Evolutionary conservation across 1,284 basidiomycete genomes (phyloP).

Genomic region (Leccinum subrobustum): DNA sequence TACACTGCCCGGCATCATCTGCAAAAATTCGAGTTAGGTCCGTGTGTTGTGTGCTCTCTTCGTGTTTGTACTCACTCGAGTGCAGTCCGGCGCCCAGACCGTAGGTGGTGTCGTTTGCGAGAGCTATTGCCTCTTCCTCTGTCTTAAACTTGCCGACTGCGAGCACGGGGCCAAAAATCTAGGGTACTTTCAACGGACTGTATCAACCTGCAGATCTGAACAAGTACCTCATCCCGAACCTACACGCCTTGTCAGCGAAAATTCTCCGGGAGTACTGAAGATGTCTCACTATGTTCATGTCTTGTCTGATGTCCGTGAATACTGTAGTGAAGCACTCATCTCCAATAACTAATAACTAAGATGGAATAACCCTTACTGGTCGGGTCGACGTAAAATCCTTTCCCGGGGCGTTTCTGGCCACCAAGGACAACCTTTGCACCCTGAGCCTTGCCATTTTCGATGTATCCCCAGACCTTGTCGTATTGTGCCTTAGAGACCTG

Average conservation of each 20-base stretch:
- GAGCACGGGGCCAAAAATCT: slow-evolving; percentile 89
- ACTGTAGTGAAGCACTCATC: slow-evolving; percentile 42
- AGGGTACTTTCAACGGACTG: slow-evolving; percentile 8
- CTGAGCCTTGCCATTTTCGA: slow-evolving; percentile 81
- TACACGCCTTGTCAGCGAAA: slow-evolving; percentile 30
- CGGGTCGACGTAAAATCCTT: slow-evolving; percentile 76
- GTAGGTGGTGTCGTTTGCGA: slow-evolving; percentile 85
- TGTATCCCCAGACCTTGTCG: slow-evolving; percentile 88
- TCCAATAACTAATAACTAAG: slow-evolving; percentile 4
- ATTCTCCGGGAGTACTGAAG: background rate
- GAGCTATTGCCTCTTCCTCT: slow-evolving; percentile 73
- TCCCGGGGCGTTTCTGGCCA: slow-evolving; percentile 67
- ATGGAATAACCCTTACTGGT: slow-evolving; percentile 53
- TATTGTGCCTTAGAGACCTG: slow-evolving; percentile 84
- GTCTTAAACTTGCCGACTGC: slow-evolving; percentile 75
- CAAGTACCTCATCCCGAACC: slow-evolving; percentile 70
- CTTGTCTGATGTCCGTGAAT: slow-evolving; percentile 66
- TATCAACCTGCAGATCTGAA: slow-evolving; percentile 5
- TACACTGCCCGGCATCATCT: slow-evolving; percentile 86
- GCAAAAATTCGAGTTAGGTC: slow-evolving; percentile 5
- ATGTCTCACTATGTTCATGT: slow-evolving; percentile 75
- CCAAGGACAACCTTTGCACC: slow-evolving; percentile 83
- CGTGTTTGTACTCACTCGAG: slow-evolving; percentile 57
- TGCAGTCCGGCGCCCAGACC: slow-evolving; percentile 89
- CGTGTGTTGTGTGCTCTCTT: background rate